phyloP scores from a whole-genome alignment of 805 yeast genomes.

The Cyberlindnera xylosilytica region DNA sequence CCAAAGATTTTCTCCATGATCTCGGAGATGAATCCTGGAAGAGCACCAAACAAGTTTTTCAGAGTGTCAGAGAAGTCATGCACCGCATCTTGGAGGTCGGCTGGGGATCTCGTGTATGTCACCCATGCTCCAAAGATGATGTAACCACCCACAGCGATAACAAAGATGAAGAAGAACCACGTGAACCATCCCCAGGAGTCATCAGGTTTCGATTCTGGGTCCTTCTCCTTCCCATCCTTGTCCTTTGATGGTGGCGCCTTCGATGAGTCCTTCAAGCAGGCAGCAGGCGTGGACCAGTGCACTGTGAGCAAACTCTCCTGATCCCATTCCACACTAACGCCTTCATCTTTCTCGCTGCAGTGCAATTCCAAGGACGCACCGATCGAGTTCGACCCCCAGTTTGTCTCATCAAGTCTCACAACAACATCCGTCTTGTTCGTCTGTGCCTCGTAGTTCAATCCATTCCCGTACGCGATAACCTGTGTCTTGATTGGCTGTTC shows the following conservation, averaged over 20 bases:
- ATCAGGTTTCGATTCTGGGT: constrained; percentile 23
- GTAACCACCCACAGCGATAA: constrained; percentile 67
- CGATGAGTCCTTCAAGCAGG: constrained; percentile 36
- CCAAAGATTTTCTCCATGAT: constrained; percentile 65
- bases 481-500: constrained; percentile 49
- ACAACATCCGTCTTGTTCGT: constrained; percentile 32
- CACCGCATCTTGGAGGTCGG: constrained; percentile 70
- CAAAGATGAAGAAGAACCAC: constrained; percentile 73
- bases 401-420: constrained; percentile 46
- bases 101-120: constrained; percentile 61
- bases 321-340: constrained; percentile 25
- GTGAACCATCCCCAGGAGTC: constrained; percentile 76
- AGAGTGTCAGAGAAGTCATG: constrained; percentile 71
- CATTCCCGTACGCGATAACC: constrained; percentile 54
- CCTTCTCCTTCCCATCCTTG: constrained; percentile 25
- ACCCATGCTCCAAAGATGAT: constrained; percentile 74
- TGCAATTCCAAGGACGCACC: constrained; percentile 44
- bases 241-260: constrained; percentile 29
- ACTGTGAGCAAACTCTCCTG: constrained; percentile 26
- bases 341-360: constrained; percentile 41
- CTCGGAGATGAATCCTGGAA: constrained; percentile 68
- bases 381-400: constrained; percentile 66
- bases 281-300: constrained; percentile 39
- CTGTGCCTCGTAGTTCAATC: constrained; percentile 33
- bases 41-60: constrained; percentile 50